phyloP scores from a whole-genome alignment of 768 basidiomycete genomes.

The Trichaptum fuscoviolaceum region DNA sequence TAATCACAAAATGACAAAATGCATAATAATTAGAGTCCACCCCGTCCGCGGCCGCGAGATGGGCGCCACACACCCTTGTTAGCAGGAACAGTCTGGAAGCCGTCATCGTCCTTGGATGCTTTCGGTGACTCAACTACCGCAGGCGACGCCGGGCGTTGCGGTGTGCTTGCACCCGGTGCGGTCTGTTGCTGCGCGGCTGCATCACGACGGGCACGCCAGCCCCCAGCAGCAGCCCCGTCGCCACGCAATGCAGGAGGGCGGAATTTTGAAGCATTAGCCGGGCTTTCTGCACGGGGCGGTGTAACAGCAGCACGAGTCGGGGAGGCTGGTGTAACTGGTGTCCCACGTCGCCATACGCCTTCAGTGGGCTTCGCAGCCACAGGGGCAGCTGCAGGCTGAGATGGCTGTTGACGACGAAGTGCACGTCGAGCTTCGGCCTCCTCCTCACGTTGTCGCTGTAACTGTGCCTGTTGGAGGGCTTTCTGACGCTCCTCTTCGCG shows the following conservation, averaged over 20 bases:
- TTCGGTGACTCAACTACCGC: constrained; percentile 32
- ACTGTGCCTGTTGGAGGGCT: constrained; percentile 48
- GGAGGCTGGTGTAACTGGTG: constrained; percentile 13
- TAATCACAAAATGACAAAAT: background rate
- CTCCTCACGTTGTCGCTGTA: constrained; percentile 61
- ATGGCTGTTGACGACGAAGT: constrained; percentile 33
- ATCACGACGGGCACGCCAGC: constrained; percentile 58
- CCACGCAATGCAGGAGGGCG: constrained; percentile 34
- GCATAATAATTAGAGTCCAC: constrained; percentile 2
- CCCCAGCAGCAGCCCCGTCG: constrained; percentile 34
- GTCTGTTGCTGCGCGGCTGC: constrained; percentile 31
- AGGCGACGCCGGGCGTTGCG: constrained; percentile 32
- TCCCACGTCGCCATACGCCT: constrained; percentile 19
- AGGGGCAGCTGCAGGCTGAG: constrained; percentile 25
- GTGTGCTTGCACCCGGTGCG: constrained; percentile 19
- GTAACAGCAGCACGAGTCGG: constrained; percentile 14
- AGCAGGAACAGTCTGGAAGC: constrained; percentile 62
- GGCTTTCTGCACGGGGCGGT: constrained; percentile 52
- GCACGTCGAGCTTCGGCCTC: constrained; percentile 49
- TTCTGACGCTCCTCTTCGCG: constrained; percentile 49
- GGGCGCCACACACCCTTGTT: constrained; percentile 32
- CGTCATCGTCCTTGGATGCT: constrained; percentile 54
- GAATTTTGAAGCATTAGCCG: constrained; percentile 37
- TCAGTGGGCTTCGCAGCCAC: constrained; percentile 23
- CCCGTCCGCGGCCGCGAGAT: constrained; percentile 12